These are phyloP conservation scores for Suillus decipiens DNA, from an alignment of 768 basidiomycete species.

Conservation along the genomic window DNA sequence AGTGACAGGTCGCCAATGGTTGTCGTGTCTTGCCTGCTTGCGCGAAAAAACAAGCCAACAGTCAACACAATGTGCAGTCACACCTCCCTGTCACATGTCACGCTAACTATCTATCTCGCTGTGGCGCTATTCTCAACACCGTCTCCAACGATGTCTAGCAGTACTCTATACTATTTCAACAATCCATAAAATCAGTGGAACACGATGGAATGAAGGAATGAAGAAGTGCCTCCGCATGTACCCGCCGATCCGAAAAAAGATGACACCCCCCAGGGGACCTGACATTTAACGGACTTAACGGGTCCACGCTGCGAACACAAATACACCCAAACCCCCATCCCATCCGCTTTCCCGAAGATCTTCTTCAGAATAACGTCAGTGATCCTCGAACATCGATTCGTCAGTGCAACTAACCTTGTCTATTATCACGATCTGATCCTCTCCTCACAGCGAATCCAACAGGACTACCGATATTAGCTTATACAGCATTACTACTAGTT, in stretches of 20 bases:
- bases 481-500: not conserved
- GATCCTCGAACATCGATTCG: slow-evolving; percentile 12
- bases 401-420: not conserved
- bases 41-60: slow-evolving; percentile 14
- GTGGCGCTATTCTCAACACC: slow-evolving; percentile 20
- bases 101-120: slow-evolving; percentile 10
- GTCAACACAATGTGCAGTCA: slow-evolving; percentile 17
- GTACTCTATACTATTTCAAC: not conserved
- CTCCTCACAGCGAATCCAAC: not conserved
- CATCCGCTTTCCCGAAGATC: slow-evolving; percentile 6
- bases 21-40: slow-evolving; percentile 11
- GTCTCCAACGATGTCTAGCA: slow-evolving; percentile 9
- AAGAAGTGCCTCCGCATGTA: slow-evolving; percentile 17
- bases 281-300: slow-evolving; percentile 23
- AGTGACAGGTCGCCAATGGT: slow-evolving; percentile 7
- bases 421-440: not conserved
- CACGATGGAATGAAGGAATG: slow-evolving; percentile 11
- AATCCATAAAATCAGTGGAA: not conserved
- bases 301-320: slow-evolving; percentile 15
- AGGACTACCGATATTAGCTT: not conserved
- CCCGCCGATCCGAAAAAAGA: slow-evolving; percentile 22
- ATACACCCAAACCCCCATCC: slow-evolving; percentile 13
- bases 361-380: slow-evolving; percentile 7
- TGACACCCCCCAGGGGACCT: slow-evolving; percentile 20
- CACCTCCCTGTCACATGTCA: slow-evolving; percentile 33